Evolutionary conservation across 106 monocot genomes (phyloP).

Genomic region (Narthecium ossifragum): DNA sequence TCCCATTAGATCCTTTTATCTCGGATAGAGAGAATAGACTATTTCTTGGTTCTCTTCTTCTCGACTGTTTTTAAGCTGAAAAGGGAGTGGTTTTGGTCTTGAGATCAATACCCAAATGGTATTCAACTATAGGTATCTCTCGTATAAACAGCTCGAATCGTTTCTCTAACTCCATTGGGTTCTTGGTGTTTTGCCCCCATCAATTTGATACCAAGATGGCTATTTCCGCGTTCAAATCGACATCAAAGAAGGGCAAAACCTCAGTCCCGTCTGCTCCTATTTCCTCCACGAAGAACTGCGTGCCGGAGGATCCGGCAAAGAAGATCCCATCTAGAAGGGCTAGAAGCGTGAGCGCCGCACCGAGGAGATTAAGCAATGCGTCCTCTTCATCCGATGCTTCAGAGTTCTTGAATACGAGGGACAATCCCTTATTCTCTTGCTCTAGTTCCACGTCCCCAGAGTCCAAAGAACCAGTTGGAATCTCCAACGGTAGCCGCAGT

Average conservation of each 20-base stretch:
- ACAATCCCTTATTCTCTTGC: slow-evolving; percentile 36
- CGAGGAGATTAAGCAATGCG: neutral
- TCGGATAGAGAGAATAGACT: too few species aligned
- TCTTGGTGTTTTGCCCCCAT: neutral
- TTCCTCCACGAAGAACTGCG: slow-evolving; percentile 3
- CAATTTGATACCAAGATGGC: slow-evolving; percentile 15
- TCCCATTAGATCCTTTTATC: too few species aligned
- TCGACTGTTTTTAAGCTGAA: too few species aligned
- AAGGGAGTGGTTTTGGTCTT: too few species aligned
- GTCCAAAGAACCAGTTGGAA: neutral
- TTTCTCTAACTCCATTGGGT: neutral
- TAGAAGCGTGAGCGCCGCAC: slow-evolving; percentile 36
- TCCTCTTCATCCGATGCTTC: neutral
- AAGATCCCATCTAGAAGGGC: slow-evolving; percentile 21
- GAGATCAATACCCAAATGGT: too few species aligned
- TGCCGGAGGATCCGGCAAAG: slow-evolving; percentile 10
- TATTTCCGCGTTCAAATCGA: slow-evolving; percentile 31
- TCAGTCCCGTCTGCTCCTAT: neutral
- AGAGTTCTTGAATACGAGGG: slow-evolving; percentile 24
- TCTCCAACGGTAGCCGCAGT: neutral
- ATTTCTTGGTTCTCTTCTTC: too few species aligned
- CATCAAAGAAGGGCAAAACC: slow-evolving; percentile 16
- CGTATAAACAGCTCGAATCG: neutral
- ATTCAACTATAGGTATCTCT: too few species aligned
- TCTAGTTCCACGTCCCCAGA: slow-evolving; percentile 18